phyloP scores from a whole-genome alignment of 495 filamentous ascomycete genomes.

The Chaetomium fimeti region DNA sequence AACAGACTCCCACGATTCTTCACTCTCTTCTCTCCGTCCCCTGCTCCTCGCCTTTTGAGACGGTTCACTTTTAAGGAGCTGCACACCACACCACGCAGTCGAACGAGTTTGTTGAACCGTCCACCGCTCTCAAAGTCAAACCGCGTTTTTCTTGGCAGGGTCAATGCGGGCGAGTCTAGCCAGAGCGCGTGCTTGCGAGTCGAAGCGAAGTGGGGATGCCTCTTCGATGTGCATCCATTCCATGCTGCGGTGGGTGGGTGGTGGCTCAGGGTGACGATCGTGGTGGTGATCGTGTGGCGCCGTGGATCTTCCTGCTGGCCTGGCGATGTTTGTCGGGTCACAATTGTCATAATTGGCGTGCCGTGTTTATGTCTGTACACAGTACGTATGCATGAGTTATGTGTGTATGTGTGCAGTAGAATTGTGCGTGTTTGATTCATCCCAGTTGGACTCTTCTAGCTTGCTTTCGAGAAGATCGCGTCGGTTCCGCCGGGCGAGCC shows the following conservation, averaged over 20 bases:
- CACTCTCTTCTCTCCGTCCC: background rate
- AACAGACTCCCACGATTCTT: conserved; percentile 6
- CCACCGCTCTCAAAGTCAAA: background rate
- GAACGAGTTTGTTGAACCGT: background rate
- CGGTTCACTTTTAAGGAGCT: too few species aligned
- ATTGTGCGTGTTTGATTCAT: background rate
- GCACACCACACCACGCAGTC: background rate
- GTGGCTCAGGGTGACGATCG: background rate
- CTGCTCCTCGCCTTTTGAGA: too few species aligned
- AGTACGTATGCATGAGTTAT: background rate
- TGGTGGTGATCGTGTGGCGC: background rate
- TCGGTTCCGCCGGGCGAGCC: background rate
- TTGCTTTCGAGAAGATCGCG: background rate
- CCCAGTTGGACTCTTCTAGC: background rate
- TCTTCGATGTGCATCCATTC: too few species aligned
- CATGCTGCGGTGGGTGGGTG: background rate
- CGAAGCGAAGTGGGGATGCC: too few species aligned
- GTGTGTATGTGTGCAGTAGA: too few species aligned
- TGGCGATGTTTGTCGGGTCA: background rate
- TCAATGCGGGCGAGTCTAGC: conserved; percentile 6
- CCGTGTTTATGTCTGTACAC: background rate
- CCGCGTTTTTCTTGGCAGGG: background rate
- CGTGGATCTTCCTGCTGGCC: background rate
- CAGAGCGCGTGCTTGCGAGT: too few species aligned
- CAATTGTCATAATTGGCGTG: background rate